Evolutionary conservation across 495 filamentous ascomycete species (phyloP).

Genomic region (Penicillium manginii): DNA sequence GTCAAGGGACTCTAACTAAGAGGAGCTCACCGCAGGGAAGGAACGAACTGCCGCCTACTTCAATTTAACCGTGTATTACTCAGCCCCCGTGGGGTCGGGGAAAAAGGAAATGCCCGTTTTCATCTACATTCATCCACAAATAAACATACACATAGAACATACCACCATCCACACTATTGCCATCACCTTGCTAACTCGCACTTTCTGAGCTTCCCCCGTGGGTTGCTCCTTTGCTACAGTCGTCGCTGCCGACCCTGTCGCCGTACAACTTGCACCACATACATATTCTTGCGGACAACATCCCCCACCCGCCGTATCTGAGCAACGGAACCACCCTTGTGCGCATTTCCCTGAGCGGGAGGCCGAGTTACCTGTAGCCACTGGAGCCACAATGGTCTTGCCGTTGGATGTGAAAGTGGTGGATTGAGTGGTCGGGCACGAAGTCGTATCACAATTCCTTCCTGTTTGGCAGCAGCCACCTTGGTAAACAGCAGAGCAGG

Average conservation of each 20-base stretch:
- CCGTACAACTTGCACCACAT: slow-evolving; percentile 76
- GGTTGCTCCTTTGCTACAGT: slow-evolving; percentile 62
- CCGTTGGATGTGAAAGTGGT: slow-evolving; percentile 67
- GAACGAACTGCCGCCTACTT: slow-evolving; percentile 11
- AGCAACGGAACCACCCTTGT: slow-evolving; percentile 77
- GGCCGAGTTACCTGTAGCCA: slow-evolving; percentile 36
- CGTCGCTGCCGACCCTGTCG: slow-evolving; percentile 48
- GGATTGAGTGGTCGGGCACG: slow-evolving; percentile 62
- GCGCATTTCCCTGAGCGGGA: slow-evolving; percentile 60
- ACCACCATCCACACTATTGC: slow-evolving; percentile 18
- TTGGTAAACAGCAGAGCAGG: slow-evolving; percentile 65
- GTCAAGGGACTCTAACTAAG: slow-evolving; percentile 14
- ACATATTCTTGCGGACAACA: slow-evolving; percentile 78
- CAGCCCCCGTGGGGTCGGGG: slow-evolving; percentile 13
- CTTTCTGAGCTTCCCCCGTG: slow-evolving; percentile 10
- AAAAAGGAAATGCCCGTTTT: neutral
- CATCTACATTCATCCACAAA: neutral
- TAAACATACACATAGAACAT: neutral
- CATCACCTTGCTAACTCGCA: slow-evolving; percentile 14
- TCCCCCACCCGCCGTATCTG: slow-evolving; percentile 64
- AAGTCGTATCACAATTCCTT: slow-evolving; percentile 74
- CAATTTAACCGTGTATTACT: slow-evolving; percentile 9
- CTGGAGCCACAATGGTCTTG: slow-evolving; percentile 69
- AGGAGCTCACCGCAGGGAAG: slow-evolving; percentile 17
- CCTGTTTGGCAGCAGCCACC: slow-evolving; percentile 83